Conservation (phyloP, 164 flowering plant genomes). For the Houttuynia cordata region DNA sequence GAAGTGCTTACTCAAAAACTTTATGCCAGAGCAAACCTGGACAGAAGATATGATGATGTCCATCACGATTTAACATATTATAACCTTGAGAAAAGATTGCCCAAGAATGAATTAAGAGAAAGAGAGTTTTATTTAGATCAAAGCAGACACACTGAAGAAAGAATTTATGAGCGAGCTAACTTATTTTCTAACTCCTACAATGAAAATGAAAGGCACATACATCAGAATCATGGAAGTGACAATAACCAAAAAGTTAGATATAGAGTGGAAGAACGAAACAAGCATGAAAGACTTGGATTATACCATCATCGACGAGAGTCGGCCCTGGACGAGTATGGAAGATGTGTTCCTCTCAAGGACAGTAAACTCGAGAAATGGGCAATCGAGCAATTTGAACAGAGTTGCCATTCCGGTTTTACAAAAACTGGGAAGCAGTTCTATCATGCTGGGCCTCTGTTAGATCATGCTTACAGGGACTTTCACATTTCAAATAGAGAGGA, state of each 20-base stretch:
- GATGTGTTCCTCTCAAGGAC: constrained; percentile 8
- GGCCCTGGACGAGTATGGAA: constrained; percentile 11
- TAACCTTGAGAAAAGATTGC: constrained; percentile 11
- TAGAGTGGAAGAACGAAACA: constrained; percentile 14
- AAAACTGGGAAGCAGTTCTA: constrained; percentile 5
- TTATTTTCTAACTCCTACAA: constrained; percentile 5
- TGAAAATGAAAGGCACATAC: constrained; percentile 14
- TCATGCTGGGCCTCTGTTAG: constrained; percentile 8
- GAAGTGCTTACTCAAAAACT: constrained; percentile 8
- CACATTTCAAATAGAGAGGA: constrained; percentile 9
- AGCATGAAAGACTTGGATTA: constrained; percentile 10
- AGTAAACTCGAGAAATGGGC: constrained; percentile 15
- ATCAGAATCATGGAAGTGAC: constrained; percentile 11
- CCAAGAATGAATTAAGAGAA: constrained; percentile 6
- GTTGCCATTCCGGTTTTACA: constrained; percentile 11
- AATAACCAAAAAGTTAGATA: constrained; percentile 16
- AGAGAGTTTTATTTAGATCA: constrained; percentile 14
- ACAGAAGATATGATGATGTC: constrained; percentile 5
- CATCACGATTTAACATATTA: neutral
- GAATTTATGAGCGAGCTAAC: constrained; percentile 9
- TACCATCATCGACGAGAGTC: constrained; percentile 11
- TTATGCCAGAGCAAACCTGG: constrained; percentile 12
- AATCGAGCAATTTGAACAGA: neutral
- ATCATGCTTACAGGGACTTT: constrained; percentile 17
- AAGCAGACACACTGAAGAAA: constrained; percentile 8